These are phyloP conservation scores for Fusarium sp. DNA, from an alignment of 2,329 filamentous ascomycete species.

Conservation along the genomic window DNA sequence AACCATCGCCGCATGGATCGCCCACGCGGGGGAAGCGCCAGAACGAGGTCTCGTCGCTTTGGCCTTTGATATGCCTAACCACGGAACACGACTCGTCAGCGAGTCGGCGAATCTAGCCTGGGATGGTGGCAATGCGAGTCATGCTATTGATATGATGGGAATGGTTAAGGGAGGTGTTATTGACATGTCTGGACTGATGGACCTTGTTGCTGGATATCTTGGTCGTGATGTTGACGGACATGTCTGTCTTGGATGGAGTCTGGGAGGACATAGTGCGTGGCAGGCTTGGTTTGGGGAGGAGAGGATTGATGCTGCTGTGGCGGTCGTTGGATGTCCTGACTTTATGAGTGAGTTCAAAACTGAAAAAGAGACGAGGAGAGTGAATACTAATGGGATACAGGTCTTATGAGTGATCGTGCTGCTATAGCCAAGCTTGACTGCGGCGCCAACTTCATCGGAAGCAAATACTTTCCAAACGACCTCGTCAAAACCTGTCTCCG, in stretches of 20 bases:
- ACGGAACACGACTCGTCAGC: constrained; percentile 79
- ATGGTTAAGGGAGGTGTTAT: constrained; percentile 77
- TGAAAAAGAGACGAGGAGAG: background rate
- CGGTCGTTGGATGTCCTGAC: constrained; percentile 91
- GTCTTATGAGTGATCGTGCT: constrained; percentile 83
- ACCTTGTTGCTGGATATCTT: constrained; percentile 81
- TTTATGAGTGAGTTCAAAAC: constrained; percentile 70
- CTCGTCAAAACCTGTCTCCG: constrained; percentile 73
- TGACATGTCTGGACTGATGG: constrained; percentile 82
- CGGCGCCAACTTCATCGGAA: constrained; percentile 77
- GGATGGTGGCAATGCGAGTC: constrained; percentile 80
- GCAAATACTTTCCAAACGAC: constrained; percentile 78
- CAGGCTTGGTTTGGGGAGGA: constrained; percentile 83
- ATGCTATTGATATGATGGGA: constrained; percentile 93
- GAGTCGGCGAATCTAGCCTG: constrained; percentile 80
- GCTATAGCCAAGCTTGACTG: constrained; percentile 69
- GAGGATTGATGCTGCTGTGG: constrained; percentile 80
- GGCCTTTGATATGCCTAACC: constrained; percentile 93
- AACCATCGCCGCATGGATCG: constrained; percentile 76
- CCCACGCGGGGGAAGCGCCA: constrained; percentile 46
- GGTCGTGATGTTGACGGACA: constrained; percentile 68
- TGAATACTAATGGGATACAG: constrained; percentile 45
- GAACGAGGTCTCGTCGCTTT: constrained; percentile 78
- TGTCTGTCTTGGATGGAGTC: constrained; percentile 82
- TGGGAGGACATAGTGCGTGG: constrained; percentile 92